Evolutionary conservation across 768 basidiomycete genomes (phyloP).

Genomic region (Russula compacta): DNA sequence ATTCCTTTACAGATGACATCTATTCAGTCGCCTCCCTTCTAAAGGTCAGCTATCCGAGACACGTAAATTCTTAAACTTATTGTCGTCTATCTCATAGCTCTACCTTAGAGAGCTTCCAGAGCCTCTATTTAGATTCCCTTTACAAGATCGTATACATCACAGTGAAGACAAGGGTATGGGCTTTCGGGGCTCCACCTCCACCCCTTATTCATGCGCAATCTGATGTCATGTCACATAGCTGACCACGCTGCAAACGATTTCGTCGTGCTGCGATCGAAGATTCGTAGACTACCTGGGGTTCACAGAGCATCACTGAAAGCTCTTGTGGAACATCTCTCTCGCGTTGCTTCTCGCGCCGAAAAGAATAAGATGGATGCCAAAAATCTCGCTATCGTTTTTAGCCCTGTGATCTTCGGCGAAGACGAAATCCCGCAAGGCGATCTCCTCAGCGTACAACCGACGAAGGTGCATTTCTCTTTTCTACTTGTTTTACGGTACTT

Average conservation of each 20-base stretch:
- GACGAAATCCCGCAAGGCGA: slow-evolving; percentile 82
- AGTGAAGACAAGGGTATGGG: slow-evolving; percentile 62
- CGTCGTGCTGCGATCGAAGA: slow-evolving; percentile 73
- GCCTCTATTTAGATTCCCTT: slow-evolving; percentile 73
- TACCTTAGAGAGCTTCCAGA: slow-evolving; percentile 86
- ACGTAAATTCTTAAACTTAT: background rate
- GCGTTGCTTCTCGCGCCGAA: slow-evolving; percentile 54
- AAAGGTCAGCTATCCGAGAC: slow-evolving; percentile 44
- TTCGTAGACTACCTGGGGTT: slow-evolving; percentile 71
- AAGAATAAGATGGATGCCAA: slow-evolving; percentile 92
- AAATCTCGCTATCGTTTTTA: slow-evolving; percentile 88
- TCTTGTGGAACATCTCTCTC: slow-evolving; percentile 72
- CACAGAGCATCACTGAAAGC: slow-evolving; percentile 80
- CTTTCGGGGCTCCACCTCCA: background rate
- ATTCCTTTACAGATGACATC: slow-evolving; percentile 62
- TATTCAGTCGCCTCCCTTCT: slow-evolving; percentile 77
- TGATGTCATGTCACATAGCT: slow-evolving; percentile 32
- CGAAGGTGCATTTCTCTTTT: slow-evolving; percentile 44
- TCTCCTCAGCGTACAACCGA: slow-evolving; percentile 61
- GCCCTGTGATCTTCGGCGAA: slow-evolving; percentile 82
- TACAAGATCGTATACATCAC: slow-evolving; percentile 75
- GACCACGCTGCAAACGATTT: slow-evolving; percentile 67
- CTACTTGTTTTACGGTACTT: background rate
- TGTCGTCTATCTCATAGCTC: slow-evolving; percentile 32
- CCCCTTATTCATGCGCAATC: background rate